These are phyloP conservation scores for Irineochytrium annulatum DNA, from an alignment of 192 early-diverging fungal species.

Conservation along the genomic window DNA sequence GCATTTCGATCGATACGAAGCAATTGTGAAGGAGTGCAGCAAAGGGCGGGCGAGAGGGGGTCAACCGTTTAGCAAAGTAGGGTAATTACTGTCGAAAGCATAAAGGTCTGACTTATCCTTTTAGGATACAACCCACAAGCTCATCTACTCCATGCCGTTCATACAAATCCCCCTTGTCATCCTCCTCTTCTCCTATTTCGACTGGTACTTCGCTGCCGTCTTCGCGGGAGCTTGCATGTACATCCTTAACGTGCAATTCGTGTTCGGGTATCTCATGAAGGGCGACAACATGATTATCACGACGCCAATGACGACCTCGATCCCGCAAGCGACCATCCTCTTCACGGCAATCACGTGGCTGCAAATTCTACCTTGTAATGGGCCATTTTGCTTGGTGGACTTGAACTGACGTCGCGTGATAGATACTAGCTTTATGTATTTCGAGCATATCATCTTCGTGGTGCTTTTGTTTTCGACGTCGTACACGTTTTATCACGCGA, in stretches of 20 bases:
- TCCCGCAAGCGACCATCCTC: slow-evolving; percentile 84
- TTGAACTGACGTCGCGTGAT: background rate
- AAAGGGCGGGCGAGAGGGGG: background rate
- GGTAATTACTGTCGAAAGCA: slow-evolving; percentile 4
- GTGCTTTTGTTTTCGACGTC: slow-evolving; percentile 53
- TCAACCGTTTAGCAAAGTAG: background rate
- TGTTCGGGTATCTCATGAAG: slow-evolving; percentile 56
- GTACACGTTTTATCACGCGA: slow-evolving; percentile 73
- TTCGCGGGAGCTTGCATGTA: slow-evolving; percentile 47
- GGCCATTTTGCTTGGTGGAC: slow-evolving; percentile 2
- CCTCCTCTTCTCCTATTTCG: slow-evolving; percentile 53
- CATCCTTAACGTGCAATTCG: slow-evolving; percentile 50
- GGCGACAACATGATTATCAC: slow-evolving; percentile 45
- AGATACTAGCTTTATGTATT: slow-evolving; percentile 60
- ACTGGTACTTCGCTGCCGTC: slow-evolving; percentile 76
- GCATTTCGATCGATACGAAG: slow-evolving; percentile 23
- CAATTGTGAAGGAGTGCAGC: slow-evolving; percentile 20
- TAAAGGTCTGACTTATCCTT: background rate
- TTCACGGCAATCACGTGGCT: slow-evolving; percentile 66
- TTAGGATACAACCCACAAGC: slow-evolving; percentile 59
- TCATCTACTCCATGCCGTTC: slow-evolving; percentile 70
- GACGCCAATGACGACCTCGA: slow-evolving; percentile 79
- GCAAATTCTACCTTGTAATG: slow-evolving; percentile 63
- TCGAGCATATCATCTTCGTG: slow-evolving; percentile 67
- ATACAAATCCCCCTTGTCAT: slow-evolving; percentile 57